Base-by-base conservation (phyloP, 768 basidiomycete species). In the Cystobasidium ongulense region DNA sequence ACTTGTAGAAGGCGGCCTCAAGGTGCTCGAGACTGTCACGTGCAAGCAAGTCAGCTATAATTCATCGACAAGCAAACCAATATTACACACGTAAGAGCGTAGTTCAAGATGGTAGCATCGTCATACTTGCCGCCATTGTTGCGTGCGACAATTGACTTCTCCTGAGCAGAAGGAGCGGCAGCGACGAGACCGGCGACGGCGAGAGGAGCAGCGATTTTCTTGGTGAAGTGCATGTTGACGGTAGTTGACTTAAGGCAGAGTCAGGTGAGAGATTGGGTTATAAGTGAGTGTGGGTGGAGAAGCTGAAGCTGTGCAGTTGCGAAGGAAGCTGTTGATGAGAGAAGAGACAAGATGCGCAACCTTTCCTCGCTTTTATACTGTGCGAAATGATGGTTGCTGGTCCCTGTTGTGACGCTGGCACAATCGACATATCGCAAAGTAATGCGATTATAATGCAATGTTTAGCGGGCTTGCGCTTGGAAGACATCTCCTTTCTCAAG, bases 21-120 rank as follows among this genome's bases (percentile, higher is more conserved):
- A 82, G 79, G 76, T 81, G 79, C 75, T 81, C 81, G 38, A 82
- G 78, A 72, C 80, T 81, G 64, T 80, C 74, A 13, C 79, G 54
- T 57, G 23, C 52, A 29, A 35, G 36, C 7, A 15, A 15, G 18
- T 35, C 8, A 66, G 25, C 10, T 29, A 4, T n/a, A 27, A 4
- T 29, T 1, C 1, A 25, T 2, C 29, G 35, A 39, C 23, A 18
- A 23, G 25, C 3, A 3, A 1, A 23, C 36, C 1, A 46, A 62
- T 15, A 1, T 27, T 10, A 64, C 63, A 7, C n/a, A 64, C 63
- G 75, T 77, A 25, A 76, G 63, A 18, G 77, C 77, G 41, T 76
- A 78, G 61, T 78, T 59, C 57, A 76, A 76, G 68, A 77, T 63
- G 23, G 72, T 74, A 7, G 57, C 77, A 29, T 77, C 75, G 43